Evolutionary conservation across 768 basidiomycete genomes (phyloP).

Genomic region (Astraeus odoratus): DNA sequence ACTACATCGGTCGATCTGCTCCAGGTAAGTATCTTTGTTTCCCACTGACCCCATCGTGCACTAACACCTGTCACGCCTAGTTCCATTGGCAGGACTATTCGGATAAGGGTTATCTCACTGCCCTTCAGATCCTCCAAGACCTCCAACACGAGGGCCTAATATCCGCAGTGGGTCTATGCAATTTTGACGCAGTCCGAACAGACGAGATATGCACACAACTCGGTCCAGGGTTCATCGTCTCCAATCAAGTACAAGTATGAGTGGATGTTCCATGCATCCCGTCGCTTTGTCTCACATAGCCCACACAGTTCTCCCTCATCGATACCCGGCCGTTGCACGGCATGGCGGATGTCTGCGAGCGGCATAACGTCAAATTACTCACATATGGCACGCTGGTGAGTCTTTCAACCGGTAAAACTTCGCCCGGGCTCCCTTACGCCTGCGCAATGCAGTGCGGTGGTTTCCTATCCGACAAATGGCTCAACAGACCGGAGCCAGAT

Average conservation of each 20-base stretch:
- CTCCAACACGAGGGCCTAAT: slow-evolving; percentile 57
- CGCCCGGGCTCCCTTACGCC: slow-evolving; percentile 4
- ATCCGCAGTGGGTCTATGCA: slow-evolving; percentile 65
- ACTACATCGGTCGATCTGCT: slow-evolving; percentile 57
- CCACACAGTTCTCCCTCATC: slow-evolving; percentile 66
- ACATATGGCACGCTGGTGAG: slow-evolving; percentile 79
- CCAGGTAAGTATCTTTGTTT: slow-evolving; percentile 39
- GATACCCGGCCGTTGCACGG: slow-evolving; percentile 72
- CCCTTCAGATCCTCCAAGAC: slow-evolving; percentile 47
- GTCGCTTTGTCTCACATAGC: slow-evolving; percentile 6
- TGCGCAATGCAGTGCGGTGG: slow-evolving; percentile 61
- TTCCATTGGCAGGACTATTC: slow-evolving; percentile 77
- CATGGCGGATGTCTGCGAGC: slow-evolving; percentile 70
- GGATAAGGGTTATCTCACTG: slow-evolving; percentile 41
- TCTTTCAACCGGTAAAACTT: slow-evolving; percentile 4
- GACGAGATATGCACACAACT: slow-evolving; percentile 76
- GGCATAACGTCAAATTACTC: slow-evolving; percentile 65
- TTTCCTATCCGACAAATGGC: slow-evolving; percentile 73
- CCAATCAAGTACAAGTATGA: slow-evolving; percentile 75
- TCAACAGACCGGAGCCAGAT: slow-evolving; percentile 62
- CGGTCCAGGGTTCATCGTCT: slow-evolving; percentile 64
- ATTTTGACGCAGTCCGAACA: slow-evolving; percentile 69
- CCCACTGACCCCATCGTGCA: not conserved
- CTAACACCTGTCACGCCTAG: slow-evolving; percentile 28
- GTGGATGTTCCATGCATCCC: not conserved